Conservation (phyloP, 1,139 yeast genomes). For the Sugiyamaella neomexicana region DNA sequence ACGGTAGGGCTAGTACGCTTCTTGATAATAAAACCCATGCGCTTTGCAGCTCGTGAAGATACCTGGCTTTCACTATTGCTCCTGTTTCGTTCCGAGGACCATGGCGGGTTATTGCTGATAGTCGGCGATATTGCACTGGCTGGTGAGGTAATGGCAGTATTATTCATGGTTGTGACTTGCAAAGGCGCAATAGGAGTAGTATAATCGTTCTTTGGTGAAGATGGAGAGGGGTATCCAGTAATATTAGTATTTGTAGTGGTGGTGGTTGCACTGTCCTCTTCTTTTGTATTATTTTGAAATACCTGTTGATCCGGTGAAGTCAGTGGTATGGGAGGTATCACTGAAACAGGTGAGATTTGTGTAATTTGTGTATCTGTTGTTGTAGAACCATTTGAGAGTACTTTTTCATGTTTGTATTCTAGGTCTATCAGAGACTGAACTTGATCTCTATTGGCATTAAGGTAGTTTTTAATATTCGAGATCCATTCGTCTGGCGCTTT, state of each 20-base stretch:
- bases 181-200: not conserved
- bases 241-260: not conserved
- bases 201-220: conserved; percentile 1
- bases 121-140: not conserved
- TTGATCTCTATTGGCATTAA: conserved; percentile 33
- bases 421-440: conserved; percentile 21
- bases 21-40: conserved; percentile 38
- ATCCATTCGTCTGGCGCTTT: conserved; percentile 51
- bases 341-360: not conserved
- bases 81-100: conserved; percentile 48
- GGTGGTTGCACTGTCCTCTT: not conserved
- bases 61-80: conserved; percentile 55
- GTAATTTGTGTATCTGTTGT: not conserved
- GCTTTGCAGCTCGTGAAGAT: conserved; percentile 50
- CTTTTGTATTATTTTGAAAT: not conserved
- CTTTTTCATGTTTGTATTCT: not conserved
- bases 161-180: not conserved
- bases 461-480: conserved; percentile 50
- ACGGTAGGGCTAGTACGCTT: conserved; percentile 13
- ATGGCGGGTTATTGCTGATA: not conserved
- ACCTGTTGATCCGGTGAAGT: not conserved
- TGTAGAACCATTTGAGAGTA: not conserved
- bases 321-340: not conserved
- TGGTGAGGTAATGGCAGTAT: not conserved
- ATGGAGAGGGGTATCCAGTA: conserved; percentile 8